Conservation (phyloP, 306 rosid genomes). For the Trifolium fragiferum region DNA sequence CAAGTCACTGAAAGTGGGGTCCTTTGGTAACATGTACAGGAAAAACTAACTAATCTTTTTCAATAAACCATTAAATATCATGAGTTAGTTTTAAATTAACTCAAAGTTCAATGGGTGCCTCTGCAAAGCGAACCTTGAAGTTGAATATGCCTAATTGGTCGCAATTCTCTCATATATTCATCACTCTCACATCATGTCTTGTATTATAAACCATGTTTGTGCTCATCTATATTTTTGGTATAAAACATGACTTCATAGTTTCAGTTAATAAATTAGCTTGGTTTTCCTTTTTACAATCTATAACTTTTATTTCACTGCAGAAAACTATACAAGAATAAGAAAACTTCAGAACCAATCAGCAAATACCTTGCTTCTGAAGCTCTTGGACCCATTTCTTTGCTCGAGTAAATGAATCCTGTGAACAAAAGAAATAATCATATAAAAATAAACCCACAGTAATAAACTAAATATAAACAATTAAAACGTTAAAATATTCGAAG, state of each 20-base stretch:
- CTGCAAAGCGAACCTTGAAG: conserved; percentile 26
- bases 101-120: conserved; percentile 20
- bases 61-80: conserved; percentile 21
- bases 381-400: conserved; percentile 77
- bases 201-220: conserved; percentile 10
- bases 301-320: conserved; percentile 22
- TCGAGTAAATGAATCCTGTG: conserved; percentile 61
- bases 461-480: conserved; percentile 8
- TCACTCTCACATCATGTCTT: conserved; percentile 27
- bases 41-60: background rate
- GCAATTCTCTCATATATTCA: conserved; percentile 17
- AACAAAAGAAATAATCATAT: conserved; percentile 16
- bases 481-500: background rate
- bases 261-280: conserved; percentile 22
- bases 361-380: conserved; percentile 72
- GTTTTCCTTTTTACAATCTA: background rate
- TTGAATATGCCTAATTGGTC: conserved; percentile 1
- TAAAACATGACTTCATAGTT: conserved; percentile 22
- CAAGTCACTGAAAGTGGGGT: conserved; percentile 4
- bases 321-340: conserved; percentile 3
- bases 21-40: background rate
- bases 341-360: conserved; percentile 34
- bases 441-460: conserved; percentile 16
- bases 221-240: background rate
- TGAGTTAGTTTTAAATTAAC: conserved; percentile 21